phyloP scores from a whole-genome alignment of 371 early-diverging fungal genomes.

The Zopfochytrium polystomum region DNA sequence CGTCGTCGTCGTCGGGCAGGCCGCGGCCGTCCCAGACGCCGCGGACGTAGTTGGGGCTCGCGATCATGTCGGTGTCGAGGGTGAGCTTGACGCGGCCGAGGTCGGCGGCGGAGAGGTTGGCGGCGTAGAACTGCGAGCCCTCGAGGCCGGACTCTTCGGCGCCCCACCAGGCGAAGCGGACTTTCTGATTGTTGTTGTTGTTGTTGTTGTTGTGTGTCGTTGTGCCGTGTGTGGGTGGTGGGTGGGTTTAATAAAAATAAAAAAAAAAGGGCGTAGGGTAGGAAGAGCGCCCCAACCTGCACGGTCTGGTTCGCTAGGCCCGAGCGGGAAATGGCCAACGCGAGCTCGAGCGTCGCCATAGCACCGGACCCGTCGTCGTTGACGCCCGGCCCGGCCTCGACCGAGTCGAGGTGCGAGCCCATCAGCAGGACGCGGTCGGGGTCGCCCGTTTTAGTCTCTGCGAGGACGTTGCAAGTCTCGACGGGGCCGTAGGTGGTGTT shows the following conservation, averaged over 20 bases:
- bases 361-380: constrained; percentile 66
- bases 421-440: constrained; percentile 20
- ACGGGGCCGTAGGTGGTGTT: background rate
- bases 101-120: constrained; percentile 29
- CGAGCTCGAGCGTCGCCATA: constrained; percentile 61
- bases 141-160: constrained; percentile 75
- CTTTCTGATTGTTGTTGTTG: too few relatives aligned
- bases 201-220: too few relatives aligned
- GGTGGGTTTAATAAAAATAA: too few relatives aligned
- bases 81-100: constrained; percentile 55
- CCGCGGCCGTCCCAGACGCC: constrained; percentile 56
- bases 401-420: constrained; percentile 36
- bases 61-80: constrained; percentile 78
- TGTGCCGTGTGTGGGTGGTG: too few relatives aligned
- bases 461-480: constrained; percentile 24
- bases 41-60: constrained; percentile 69
- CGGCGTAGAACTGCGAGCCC: constrained; percentile 68
- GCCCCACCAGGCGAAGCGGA: constrained; percentile 72
- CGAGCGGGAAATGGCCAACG: constrained; percentile 43
- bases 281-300: constrained; percentile 3
- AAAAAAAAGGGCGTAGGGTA: too few relatives aligned
- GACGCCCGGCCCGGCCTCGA: constrained; percentile 38
- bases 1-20: too few relatives aligned
- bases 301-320: constrained; percentile 6
- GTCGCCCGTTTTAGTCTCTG: constrained; percentile 23